These are phyloP conservation scores for Hordeum pubiflorum DNA, from an alignment of 202 grass and related monocot species.

Conservation along the genomic window DNA sequence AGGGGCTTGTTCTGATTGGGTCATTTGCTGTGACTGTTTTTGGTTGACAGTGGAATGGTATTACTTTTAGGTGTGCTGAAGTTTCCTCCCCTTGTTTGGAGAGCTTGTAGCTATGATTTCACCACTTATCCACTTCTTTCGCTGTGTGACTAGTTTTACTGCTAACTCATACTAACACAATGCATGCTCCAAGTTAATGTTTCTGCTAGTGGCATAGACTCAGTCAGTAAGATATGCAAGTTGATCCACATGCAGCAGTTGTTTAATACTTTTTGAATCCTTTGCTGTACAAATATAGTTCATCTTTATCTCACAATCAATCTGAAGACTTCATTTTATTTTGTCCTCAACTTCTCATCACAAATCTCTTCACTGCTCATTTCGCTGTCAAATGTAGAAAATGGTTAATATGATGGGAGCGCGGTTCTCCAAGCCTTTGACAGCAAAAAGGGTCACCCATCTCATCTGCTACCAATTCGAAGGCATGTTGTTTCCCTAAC, in stretches of 20 bases:
- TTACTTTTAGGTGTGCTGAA: background rate
- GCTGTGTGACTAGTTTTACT: background rate
- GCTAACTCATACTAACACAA: background rate
- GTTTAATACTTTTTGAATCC: background rate
- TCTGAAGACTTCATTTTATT: background rate
- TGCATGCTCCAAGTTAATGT: background rate
- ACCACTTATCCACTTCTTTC: background rate
- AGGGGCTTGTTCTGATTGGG: background rate
- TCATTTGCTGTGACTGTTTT: background rate
- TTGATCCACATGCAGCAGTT: background rate
- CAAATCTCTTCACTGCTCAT: background rate
- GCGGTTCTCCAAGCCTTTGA: conserved; percentile 70
- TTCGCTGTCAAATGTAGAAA: conserved; percentile 45
- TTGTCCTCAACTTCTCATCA: background rate
- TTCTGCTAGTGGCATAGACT: background rate
- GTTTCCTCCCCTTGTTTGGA: background rate
- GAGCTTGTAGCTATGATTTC: background rate
- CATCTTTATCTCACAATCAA: background rate
- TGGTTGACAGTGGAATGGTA: background rate
- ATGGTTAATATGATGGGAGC: conserved; percentile 94
- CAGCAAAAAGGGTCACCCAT: conserved; percentile 61
- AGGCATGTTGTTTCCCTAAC: conserved; percentile 20
- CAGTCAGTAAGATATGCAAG: background rate
- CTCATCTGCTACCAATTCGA: conserved; percentile 94
- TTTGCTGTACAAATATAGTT: background rate